Evolutionary conservation across 2,329 filamentous ascomycete species (phyloP).

Genomic region (Diplocarpon mali): DNA sequence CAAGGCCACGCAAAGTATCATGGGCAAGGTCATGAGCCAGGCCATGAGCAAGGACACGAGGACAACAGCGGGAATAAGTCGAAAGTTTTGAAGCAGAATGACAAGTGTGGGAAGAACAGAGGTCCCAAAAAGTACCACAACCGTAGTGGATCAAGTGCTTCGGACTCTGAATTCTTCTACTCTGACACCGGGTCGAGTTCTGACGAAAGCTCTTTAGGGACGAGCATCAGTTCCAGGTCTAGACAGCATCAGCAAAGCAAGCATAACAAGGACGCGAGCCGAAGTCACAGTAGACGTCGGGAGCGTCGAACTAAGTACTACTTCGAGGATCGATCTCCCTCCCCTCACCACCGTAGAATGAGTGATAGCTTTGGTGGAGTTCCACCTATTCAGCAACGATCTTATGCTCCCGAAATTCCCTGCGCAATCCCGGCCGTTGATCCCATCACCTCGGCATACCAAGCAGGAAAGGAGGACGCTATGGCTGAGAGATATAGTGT

Average conservation of each 20-base stretch:
- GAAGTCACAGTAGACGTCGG: constrained; percentile 16
- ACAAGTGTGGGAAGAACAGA: constrained; percentile 1
- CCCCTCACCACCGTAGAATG: constrained; percentile 9
- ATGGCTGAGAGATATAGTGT: constrained; percentile 17
- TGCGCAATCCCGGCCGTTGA: constrained; percentile 9
- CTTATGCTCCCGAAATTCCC: constrained; percentile 17
- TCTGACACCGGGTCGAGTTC: constrained; percentile 1
- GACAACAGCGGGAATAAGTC: constrained; percentile 1
- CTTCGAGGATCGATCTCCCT: constrained; percentile 9
- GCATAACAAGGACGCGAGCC: constrained; percentile 8
- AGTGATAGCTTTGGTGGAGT: constrained; percentile 8
- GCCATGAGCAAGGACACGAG: background rate
- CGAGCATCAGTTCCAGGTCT: constrained; percentile 4
- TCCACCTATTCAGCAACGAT: constrained; percentile 2
- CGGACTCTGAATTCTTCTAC: constrained; percentile 1
- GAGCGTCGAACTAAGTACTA: constrained; percentile 7
- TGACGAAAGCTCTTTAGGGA: background rate
- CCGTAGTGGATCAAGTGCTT: background rate
- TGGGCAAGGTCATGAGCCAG: background rate
- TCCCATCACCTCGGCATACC: constrained; percentile 18
- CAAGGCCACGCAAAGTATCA: background rate
- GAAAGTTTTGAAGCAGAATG: background rate
- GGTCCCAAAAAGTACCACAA: constrained; percentile 1
- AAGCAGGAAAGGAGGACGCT: constrained; percentile 20
- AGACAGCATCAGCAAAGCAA: constrained; percentile 3